These are phyloP conservation scores for Picochlorum sp. DNA, from an alignment of 139 green algal genomes.

Conservation along the genomic window DNA sequence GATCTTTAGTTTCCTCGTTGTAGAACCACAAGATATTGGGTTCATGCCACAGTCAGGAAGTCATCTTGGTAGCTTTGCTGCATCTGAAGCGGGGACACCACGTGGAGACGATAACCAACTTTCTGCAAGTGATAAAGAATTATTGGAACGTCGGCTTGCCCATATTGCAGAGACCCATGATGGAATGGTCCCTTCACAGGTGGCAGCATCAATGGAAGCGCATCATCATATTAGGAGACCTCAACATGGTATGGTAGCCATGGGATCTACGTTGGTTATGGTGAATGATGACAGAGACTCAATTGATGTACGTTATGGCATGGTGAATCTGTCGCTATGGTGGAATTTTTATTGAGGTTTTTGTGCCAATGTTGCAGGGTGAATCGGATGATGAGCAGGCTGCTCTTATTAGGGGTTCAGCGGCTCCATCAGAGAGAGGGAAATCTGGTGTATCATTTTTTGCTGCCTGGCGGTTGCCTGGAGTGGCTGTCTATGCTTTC, in stretches of 20 bases:
- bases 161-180: slow-evolving; percentile 9
- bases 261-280: slow-evolving; percentile 31
- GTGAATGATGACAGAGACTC: slow-evolving; percentile 18
- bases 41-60: slow-evolving; percentile 30
- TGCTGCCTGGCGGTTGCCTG: slow-evolving; percentile 81
- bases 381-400: slow-evolving; percentile 6
- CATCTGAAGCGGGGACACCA: slow-evolving; percentile 9
- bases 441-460: slow-evolving; percentile 58
- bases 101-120: slow-evolving; percentile 10
- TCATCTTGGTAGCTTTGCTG: slow-evolving; percentile 17
- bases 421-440: not conserved
- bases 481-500: slow-evolving; percentile 77
- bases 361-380: slow-evolving; percentile 11
- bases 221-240: slow-evolving; percentile 19
- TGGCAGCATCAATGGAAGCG: slow-evolving; percentile 15
- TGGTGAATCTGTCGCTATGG: not conserved
- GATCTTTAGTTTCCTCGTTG: slow-evolving; percentile 69
- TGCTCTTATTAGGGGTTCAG: slow-evolving; percentile 1
- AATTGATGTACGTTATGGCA: not conserved
- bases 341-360: too few species aligned
- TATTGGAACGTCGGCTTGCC: slow-evolving; percentile 26
- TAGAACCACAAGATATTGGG: slow-evolving; percentile 72
- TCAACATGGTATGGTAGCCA: slow-evolving; percentile 28
- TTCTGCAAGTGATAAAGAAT: slow-evolving; percentile 12
- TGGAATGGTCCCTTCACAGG: slow-evolving; percentile 22